Conservation (phyloP, 2,329 filamentous ascomycete genomes). For the Fusarium sp. region DNA sequence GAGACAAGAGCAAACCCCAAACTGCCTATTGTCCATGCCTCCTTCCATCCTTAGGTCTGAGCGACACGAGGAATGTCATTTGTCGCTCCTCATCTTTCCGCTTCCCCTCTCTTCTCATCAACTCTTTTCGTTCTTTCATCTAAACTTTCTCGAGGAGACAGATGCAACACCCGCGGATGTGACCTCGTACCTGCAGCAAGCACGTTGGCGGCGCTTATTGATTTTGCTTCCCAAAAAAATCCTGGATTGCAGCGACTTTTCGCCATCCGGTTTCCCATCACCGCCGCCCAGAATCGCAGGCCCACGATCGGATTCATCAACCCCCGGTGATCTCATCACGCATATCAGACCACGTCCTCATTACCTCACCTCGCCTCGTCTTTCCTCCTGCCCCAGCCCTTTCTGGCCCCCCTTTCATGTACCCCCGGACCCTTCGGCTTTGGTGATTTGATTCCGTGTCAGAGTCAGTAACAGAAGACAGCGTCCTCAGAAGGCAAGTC, state of each 20-base stretch:
- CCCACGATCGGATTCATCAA: conserved; percentile 5
- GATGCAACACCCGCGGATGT: conserved; percentile 14
- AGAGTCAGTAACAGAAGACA: conserved; percentile 13
- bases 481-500: not conserved
- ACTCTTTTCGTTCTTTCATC: conserved; percentile 8
- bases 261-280: not conserved
- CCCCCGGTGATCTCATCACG: conserved; percentile 37
- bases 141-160: conserved; percentile 19
- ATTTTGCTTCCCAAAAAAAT: not conserved
- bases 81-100: conserved; percentile 15
- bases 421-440: conserved; percentile 18
- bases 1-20: conserved; percentile 2
- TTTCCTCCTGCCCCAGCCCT: not conserved
- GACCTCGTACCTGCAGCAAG: conserved; percentile 38
- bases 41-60: conserved; percentile 4
- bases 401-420: conserved; percentile 14
- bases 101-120: not conserved
- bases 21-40: not conserved
- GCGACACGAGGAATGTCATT: conserved; percentile 24
- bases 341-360: conserved; percentile 41
- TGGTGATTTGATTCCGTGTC: conserved; percentile 30
- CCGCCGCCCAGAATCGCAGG: not conserved
- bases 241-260: not conserved
- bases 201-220: conserved; percentile 22
- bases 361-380: conserved; percentile 24